phyloP scores from a whole-genome alignment of 2,329 filamentous ascomycete genomes.

The Exutisphaerella laricina region DNA sequence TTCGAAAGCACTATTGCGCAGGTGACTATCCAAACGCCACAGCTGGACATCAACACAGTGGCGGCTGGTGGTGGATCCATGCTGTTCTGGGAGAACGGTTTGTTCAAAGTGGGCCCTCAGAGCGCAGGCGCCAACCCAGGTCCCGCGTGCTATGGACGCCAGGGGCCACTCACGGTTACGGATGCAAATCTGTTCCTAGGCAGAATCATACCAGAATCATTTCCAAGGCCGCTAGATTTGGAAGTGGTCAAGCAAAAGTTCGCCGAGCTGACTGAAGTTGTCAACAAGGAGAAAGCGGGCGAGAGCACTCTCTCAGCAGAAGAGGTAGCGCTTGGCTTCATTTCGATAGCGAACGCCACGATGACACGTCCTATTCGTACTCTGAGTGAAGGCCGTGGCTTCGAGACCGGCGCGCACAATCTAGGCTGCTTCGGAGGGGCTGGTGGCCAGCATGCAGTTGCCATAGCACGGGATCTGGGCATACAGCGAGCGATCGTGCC shows the following conservation, averaged over 20 bases:
- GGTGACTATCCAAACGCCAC: constrained; percentile 30
- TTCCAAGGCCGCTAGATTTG: constrained; percentile 27
- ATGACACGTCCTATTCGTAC: constrained; percentile 84
- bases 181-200: constrained; percentile 35
- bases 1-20: constrained; percentile 35
- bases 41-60: constrained; percentile 34
- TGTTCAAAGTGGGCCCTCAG: constrained; percentile 21
- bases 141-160: constrained; percentile 34
- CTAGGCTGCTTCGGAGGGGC: constrained; percentile 84
- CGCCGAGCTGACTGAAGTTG: constrained; percentile 14
- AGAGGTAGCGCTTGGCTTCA: constrained; percentile 77
- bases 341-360: constrained; percentile 78
- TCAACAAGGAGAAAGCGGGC: constrained; percentile 36
- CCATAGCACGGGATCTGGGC: constrained; percentile 72
- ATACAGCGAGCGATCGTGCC: constrained; percentile 78
- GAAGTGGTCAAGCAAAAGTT: constrained; percentile 17
- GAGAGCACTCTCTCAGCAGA: constrained; percentile 65
- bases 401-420: constrained; percentile 77
- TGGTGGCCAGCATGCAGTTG: constrained; percentile 78
- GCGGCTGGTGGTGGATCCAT: constrained; percentile 48
- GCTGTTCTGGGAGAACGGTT: constrained; percentile 24
- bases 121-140: constrained; percentile 29
- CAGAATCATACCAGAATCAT: constrained; percentile 29
- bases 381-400: constrained; percentile 80
- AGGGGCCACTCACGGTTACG: constrained; percentile 34